Evolutionary conservation across 495 filamentous ascomycete species (phyloP).

Genomic region (Cairneyella variabilis): DNA sequence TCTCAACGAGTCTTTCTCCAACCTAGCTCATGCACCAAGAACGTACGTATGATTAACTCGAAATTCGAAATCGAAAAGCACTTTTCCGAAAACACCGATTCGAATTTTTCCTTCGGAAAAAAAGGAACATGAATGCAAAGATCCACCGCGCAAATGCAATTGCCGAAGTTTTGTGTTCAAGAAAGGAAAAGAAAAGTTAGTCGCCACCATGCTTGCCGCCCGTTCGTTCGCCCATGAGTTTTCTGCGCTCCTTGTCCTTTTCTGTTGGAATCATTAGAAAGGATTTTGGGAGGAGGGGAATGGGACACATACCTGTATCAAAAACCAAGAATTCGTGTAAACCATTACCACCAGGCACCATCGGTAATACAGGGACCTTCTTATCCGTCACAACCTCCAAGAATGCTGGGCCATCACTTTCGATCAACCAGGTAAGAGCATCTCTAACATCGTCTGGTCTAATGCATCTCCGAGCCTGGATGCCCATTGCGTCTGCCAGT

Average conservation of each 20-base stretch:
- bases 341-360: constrained; percentile 85
- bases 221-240: constrained; percentile 66
- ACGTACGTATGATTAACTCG: too few species aligned
- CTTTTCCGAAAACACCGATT: too few species aligned
- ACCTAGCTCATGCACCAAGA: too few species aligned
- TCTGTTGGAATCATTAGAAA: constrained; percentile 37
- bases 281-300: neutral
- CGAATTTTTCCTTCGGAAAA: too few species aligned
- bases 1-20: too few species aligned
- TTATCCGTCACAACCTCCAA: constrained; percentile 64
- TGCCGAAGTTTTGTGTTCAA: too few species aligned
- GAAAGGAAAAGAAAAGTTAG: neutral
- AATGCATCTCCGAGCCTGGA: constrained; percentile 61
- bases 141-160: too few species aligned
- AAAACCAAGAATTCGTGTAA: constrained; percentile 94
- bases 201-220: constrained; percentile 41
- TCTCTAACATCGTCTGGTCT: constrained; percentile 69
- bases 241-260: constrained; percentile 71
- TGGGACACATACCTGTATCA: constrained; percentile 61
- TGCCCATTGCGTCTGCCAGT: constrained; percentile 77
- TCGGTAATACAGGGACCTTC: constrained; percentile 97
- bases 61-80: too few species aligned
- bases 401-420: constrained; percentile 73
- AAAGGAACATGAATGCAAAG: too few species aligned
- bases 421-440: constrained; percentile 84